These are phyloP conservation scores for Penicillium italicum DNA, from an alignment of 2,329 filamentous ascomycete genomes.

Conservation along the genomic window DNA sequence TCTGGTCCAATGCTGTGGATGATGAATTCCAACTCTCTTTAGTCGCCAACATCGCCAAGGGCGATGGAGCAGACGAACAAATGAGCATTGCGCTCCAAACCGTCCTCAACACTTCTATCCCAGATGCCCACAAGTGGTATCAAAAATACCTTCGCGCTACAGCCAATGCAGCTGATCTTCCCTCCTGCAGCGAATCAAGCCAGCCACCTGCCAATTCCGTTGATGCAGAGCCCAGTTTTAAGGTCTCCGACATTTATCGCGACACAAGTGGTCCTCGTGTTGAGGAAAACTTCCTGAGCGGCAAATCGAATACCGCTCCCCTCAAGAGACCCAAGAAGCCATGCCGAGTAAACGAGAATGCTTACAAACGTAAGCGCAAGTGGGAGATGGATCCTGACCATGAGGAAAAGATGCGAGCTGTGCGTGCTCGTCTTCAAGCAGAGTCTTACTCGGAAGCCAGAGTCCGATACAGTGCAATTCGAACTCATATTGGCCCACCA, in stretches of 20 bases:
- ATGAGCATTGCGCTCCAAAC: conserved; percentile 13
- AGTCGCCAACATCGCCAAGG: conserved; percentile 15
- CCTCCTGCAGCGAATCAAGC: conserved; percentile 33
- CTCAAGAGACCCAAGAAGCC: conserved; percentile 25
- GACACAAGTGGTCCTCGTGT: conserved; percentile 21
- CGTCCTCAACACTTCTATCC: conserved; percentile 8
- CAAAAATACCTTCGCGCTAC: conserved; percentile 4
- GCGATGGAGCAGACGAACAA: conserved; percentile 1
- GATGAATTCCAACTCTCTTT: conserved; percentile 21
- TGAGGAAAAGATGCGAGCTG: conserved; percentile 20
- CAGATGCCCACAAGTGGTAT: conserved; percentile 18
- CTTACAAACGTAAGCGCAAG: conserved; percentile 27
- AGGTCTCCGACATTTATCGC: conserved; percentile 22
- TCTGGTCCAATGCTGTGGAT: conserved; percentile 13
- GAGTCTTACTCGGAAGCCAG: background rate
- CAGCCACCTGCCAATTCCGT: conserved; percentile 41
- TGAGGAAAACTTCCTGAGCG: conserved; percentile 19
- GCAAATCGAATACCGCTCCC: conserved; percentile 27
- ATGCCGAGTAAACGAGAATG: conserved; percentile 22
- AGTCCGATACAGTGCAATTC: background rate
- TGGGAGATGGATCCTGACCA: conserved; percentile 31
- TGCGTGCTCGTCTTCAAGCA: conserved; percentile 14
- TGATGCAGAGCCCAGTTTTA: conserved; percentile 30
- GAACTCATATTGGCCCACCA: background rate
- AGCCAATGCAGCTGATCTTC: background rate